These are phyloP conservation scores for Alternaria conjuncta DNA, from an alignment of 2,329 filamentous ascomycete species.

Conservation along the genomic window DNA sequence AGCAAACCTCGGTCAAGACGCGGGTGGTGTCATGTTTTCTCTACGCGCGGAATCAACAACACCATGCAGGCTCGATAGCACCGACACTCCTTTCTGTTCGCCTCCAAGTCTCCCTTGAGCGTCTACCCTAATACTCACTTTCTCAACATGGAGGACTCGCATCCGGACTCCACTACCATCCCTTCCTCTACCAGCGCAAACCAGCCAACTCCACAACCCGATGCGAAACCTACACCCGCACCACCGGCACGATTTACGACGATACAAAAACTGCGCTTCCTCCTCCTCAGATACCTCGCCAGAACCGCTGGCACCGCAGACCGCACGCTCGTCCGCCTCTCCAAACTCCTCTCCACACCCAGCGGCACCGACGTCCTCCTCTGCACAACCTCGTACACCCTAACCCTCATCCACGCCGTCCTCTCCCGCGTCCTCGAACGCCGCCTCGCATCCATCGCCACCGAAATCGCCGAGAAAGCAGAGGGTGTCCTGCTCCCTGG, in stretches of 20 bases:
- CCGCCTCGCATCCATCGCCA: conserved; percentile 45
- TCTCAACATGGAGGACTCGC: conserved; percentile 23
- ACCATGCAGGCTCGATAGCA: conserved; percentile 8
- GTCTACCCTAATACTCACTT: not conserved
- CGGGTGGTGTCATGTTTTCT: conserved; percentile 1
- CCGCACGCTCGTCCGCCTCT: conserved; percentile 41
- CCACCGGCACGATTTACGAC: conserved; percentile 9
- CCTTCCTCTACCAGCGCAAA: conserved; percentile 19
- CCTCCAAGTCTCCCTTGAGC: not conserved
- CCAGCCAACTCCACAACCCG: conserved; percentile 11
- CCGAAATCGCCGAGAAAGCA: conserved; percentile 48
- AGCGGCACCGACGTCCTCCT: conserved; percentile 50
- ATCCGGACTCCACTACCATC: conserved; percentile 29
- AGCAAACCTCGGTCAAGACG: conserved; percentile 15
- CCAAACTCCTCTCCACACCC: conserved; percentile 49
- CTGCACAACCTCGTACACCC: conserved; percentile 53
- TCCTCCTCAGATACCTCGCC: conserved; percentile 24
- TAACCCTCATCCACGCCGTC: conserved; percentile 50
- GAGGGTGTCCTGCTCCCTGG: conserved; percentile 49
- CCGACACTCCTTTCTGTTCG: not conserved
- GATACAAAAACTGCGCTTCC: conserved; percentile 21
- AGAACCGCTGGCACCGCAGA: conserved; percentile 37
- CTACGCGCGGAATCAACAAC: not conserved
- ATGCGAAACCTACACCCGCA: conserved; percentile 11
- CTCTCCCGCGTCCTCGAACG: conserved; percentile 47